These are phyloP conservation scores for Drosera spatulata DNA, from an alignment of 179 eudicot species.

Conservation along the genomic window DNA sequence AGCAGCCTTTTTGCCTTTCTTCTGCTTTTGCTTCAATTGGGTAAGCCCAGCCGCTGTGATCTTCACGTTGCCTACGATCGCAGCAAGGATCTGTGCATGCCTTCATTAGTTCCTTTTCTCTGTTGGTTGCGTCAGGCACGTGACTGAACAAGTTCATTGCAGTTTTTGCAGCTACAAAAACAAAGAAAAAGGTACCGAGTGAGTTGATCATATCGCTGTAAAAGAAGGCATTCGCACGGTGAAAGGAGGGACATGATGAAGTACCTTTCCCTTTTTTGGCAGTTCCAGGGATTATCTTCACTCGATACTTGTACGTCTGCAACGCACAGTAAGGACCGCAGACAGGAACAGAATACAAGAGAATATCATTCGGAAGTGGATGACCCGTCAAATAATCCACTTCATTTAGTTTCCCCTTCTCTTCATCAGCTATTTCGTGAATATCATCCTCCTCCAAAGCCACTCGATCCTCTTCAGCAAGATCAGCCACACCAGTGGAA, in stretches of 20 bases:
- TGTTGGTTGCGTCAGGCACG: conserved; percentile 57
- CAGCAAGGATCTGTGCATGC: conserved; percentile 96
- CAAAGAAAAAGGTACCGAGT: conserved; percentile 2
- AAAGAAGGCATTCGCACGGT: too few relatives aligned
- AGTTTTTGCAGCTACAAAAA: conserved; percentile 68
- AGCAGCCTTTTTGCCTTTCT: conserved; percentile 65
- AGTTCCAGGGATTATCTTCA: conserved; percentile 86
- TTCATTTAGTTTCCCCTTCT: conserved; percentile 75
- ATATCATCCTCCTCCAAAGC: conserved; percentile 96
- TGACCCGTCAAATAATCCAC: conserved; percentile 89
- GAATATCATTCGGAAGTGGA: conserved; percentile 76
- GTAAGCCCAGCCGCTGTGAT: conserved; percentile 77
- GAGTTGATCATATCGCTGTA: too few relatives aligned
- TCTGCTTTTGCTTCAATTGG: conserved; percentile 91
- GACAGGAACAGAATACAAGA: conserved; percentile 91
- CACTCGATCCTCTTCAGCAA: conserved; percentile 48
- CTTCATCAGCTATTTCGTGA: conserved; percentile 97
- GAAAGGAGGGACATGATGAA: neutral
- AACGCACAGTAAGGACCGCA: conserved; percentile 88
- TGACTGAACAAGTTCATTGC: conserved; percentile 89
- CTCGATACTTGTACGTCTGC: conserved; percentile 81
- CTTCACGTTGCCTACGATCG: conserved; percentile 80
- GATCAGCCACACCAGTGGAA: conserved; percentile 16
- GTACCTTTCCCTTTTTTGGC: conserved; percentile 97
- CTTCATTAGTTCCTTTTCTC: conserved; percentile 98